phyloP scores from a whole-genome alignment of 441 rosid species.

The Euphorbia schlechtendalii region DNA sequence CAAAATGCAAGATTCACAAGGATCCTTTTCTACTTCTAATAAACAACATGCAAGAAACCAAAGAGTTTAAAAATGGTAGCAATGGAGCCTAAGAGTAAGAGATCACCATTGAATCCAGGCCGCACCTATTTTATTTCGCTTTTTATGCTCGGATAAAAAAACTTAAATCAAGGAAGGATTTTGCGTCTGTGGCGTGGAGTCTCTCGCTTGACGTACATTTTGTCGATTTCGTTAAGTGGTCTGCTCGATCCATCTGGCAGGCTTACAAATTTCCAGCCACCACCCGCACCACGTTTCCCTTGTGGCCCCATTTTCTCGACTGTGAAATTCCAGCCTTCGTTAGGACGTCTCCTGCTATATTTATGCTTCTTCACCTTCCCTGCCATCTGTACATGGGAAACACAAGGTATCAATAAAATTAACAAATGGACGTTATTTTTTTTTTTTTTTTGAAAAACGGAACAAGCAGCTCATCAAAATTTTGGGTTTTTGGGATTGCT shows the following conservation, averaged over 20 bases:
- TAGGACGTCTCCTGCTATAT: conserved; percentile 65
- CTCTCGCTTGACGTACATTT: conserved; percentile 75
- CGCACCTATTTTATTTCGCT: neutral
- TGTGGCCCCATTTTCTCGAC: conserved; percentile 69
- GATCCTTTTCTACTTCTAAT: neutral
- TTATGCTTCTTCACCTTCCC: conserved; percentile 78
- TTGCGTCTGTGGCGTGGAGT: conserved; percentile 68
- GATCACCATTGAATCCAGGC: neutral
- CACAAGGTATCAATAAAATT: too few relatives aligned
- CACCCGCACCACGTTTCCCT: conserved; percentile 79
- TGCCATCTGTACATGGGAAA: conserved; percentile 38
- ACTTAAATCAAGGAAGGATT: conserved; percentile 71
- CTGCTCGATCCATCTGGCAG: conserved; percentile 82
- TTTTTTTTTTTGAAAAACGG: too few relatives aligned
- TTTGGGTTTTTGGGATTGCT: too few relatives aligned
- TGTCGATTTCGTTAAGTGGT: conserved; percentile 64
- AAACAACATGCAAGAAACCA: neutral
- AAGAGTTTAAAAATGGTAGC: neutral
- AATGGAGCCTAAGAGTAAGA: neutral
- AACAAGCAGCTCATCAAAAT: too few relatives aligned
- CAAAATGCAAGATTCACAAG: neutral
- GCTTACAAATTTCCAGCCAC: conserved; percentile 90
- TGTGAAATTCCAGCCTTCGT: conserved; percentile 73
- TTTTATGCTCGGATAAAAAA: too few relatives aligned
- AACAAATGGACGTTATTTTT: too few relatives aligned